phyloP scores from a whole-genome alignment of 805 yeast genomes.

The Starmerella gropengiesseri region DNA sequence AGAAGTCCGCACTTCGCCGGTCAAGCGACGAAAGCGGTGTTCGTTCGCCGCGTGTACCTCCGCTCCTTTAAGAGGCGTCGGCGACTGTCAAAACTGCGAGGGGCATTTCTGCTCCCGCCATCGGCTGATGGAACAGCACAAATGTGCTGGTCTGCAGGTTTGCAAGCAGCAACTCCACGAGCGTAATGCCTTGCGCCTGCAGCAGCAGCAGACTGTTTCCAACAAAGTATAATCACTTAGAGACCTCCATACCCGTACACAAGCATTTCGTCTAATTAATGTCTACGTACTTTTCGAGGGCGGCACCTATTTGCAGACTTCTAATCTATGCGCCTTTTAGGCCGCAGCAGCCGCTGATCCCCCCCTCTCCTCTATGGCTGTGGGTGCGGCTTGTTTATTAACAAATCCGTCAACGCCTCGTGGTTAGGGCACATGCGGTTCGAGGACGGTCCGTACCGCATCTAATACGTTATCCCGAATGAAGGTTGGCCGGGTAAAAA shows the following conservation, averaged over 20 bases:
- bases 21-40: slow-evolving; percentile 36
- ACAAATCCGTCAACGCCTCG: too few species aligned
- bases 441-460: slow-evolving; percentile 35
- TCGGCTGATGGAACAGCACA: slow-evolving; percentile 74
- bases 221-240: slow-evolving; percentile 42
- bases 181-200: slow-evolving; percentile 71
- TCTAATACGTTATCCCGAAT: slow-evolving; percentile 42
- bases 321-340: too few species aligned
- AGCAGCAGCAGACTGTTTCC: slow-evolving; percentile 73
- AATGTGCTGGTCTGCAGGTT: slow-evolving; percentile 62
- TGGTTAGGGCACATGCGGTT: slow-evolving; percentile 6
- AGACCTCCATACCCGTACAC: background rate
- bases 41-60: slow-evolving; percentile 50
- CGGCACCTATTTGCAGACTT: too few species aligned
- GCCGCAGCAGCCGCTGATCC: too few species aligned
- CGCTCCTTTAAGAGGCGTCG: slow-evolving; percentile 54
- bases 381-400: too few species aligned
- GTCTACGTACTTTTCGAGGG: too few species aligned
- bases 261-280: background rate
- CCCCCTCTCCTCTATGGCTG: too few species aligned
- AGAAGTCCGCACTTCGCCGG: slow-evolving; percentile 25
- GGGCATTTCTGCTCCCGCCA: slow-evolving; percentile 83
- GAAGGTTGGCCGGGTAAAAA: slow-evolving; percentile 38
- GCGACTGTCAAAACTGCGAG: slow-evolving; percentile 74
- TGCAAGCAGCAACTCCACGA: slow-evolving; percentile 79